These are phyloP conservation scores for Russula sp. DNA, from an alignment of 768 basidiomycete genomes.

Conservation along the genomic window DNA sequence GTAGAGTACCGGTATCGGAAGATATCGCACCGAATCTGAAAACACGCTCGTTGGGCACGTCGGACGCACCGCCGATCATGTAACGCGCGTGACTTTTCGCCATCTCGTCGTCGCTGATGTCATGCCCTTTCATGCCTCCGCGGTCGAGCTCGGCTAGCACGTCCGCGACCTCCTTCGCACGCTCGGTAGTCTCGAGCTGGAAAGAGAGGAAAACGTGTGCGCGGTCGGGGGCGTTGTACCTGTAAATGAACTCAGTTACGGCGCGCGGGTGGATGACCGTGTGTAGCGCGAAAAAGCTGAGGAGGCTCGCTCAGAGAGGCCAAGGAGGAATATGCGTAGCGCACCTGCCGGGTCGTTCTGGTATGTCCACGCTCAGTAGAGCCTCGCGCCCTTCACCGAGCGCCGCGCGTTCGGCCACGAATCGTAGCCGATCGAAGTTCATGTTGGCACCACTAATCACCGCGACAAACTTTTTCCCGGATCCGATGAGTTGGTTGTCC, in stretches of 20 bases:
- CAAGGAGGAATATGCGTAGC: constrained; percentile 23
- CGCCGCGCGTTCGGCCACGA: constrained; percentile 98
- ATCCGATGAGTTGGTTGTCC: constrained; percentile 73
- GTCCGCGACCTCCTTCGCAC: constrained; percentile 55
- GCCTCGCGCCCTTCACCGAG: constrained; percentile 94
- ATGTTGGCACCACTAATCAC: constrained; percentile 97
- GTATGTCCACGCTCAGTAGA: constrained; percentile 88
- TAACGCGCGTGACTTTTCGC: constrained; percentile 93
- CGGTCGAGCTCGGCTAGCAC: constrained; percentile 58
- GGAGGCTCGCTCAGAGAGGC: constrained; percentile 1
- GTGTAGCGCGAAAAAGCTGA: constrained; percentile 84
- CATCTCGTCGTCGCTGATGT: constrained; percentile 92
- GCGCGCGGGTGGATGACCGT: constrained; percentile 83
- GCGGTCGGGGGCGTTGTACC: constrained; percentile 64
- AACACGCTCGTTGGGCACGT: constrained; percentile 77
- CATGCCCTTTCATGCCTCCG: constrained; percentile 74
- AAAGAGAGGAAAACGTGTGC: constrained; percentile 93
- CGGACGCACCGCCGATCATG: constrained; percentile 82
- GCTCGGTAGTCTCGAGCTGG: constrained; percentile 56
- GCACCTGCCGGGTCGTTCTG: constrained; percentile 87
- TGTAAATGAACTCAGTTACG: constrained; percentile 94
- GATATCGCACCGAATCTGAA: constrained; percentile 79
- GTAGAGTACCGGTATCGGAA: neutral
- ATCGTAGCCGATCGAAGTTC: constrained; percentile 95
- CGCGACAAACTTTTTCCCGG: constrained; percentile 83